Evolutionary conservation across 2,329 filamentous ascomycete species (phyloP).

Genomic region (Aspergillus eucalypticola): DNA sequence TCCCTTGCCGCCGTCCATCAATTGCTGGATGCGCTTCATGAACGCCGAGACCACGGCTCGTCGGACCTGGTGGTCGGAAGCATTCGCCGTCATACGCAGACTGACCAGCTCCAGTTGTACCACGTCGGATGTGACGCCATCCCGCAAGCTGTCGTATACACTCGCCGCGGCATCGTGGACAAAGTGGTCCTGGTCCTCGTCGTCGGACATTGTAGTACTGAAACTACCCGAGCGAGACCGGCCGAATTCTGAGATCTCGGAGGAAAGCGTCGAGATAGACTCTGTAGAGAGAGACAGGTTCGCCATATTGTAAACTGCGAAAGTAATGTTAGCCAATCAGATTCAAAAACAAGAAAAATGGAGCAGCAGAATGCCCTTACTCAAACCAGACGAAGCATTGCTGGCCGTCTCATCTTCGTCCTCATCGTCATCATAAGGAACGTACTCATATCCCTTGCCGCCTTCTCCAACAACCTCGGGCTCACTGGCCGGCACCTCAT

Average conservation of each 20-base stretch:
- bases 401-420: constrained; percentile 65
- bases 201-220: constrained; percentile 69
- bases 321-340: constrained; percentile 14
- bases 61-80: constrained; percentile 84
- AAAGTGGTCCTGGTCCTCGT: constrained; percentile 65
- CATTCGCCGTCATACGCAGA: constrained; percentile 86
- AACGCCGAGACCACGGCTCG: constrained; percentile 84
- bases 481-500: constrained; percentile 48
- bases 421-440: constrained; percentile 68
- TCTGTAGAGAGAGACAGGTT: constrained; percentile 48
- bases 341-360: neutral
- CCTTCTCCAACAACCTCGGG: constrained; percentile 57
- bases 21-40: constrained; percentile 74
- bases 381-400: constrained; percentile 51
- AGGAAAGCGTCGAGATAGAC: constrained; percentile 67
- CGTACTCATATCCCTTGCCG: constrained; percentile 65
- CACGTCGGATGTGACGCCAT: constrained; percentile 72
- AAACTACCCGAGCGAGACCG: constrained; percentile 70
- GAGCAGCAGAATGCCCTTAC: constrained; percentile 24
- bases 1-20: constrained; percentile 60
- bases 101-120: constrained; percentile 93
- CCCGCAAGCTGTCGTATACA: constrained; percentile 79
- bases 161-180: constrained; percentile 84
- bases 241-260: constrained; percentile 49
- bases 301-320: constrained; percentile 53